Evolutionary conservation across 495 filamentous ascomycete genomes (phyloP).

Genomic region (Aspergillus kassunensis): DNA sequence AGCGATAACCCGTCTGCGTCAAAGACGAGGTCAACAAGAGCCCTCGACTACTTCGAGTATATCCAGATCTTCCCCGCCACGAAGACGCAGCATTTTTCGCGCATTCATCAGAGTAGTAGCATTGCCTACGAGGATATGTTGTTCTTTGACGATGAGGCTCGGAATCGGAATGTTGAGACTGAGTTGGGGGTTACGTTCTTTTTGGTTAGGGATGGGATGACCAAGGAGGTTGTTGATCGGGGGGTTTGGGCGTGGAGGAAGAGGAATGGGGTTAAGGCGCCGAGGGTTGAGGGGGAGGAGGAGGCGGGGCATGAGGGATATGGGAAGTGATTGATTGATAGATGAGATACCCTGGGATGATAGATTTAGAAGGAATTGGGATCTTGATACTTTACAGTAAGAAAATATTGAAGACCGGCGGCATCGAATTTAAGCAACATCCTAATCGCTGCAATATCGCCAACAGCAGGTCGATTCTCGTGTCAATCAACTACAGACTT

Average conservation of each 20-base stretch:
- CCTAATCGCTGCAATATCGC: too few relatives aligned
- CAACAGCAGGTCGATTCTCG: too few relatives aligned
- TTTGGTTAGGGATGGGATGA: slow-evolving; percentile 75
- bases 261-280: slow-evolving; percentile 52
- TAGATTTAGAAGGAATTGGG: too few relatives aligned
- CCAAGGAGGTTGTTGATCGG: slow-evolving; percentile 70
- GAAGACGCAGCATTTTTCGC: slow-evolving; percentile 81
- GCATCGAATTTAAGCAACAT: too few relatives aligned
- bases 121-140: slow-evolving; percentile 75
- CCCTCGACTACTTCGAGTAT: slow-evolving; percentile 74
- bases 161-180: slow-evolving; percentile 82
- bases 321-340: neutral
- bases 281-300: neutral
- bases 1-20: slow-evolving; percentile 33
- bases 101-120: slow-evolving; percentile 62
- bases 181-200: slow-evolving; percentile 77
- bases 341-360: neutral
- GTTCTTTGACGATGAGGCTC: slow-evolving; percentile 91
- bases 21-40: slow-evolving; percentile 41
- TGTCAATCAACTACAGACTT: too few relatives aligned
- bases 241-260: slow-evolving; percentile 82
- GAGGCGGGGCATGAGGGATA: too few relatives aligned
- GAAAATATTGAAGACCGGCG: too few relatives aligned
- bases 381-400: too few relatives aligned
- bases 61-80: slow-evolving; percentile 85